Evolutionary conservation across 345 rosid genomes (phyloP).

Genomic region (Arabis alpina): DNA sequence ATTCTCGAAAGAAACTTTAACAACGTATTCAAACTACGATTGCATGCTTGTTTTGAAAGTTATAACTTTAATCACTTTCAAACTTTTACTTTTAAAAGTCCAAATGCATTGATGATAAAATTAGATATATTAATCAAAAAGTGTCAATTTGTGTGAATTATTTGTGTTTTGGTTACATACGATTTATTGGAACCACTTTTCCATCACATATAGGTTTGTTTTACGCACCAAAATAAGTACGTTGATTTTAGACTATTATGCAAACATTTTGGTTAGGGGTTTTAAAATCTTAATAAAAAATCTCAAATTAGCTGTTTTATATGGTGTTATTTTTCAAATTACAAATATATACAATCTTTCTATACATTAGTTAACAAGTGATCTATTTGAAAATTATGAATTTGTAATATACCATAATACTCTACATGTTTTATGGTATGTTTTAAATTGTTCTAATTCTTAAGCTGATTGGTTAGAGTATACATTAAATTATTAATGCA

Average conservation of each 20-base stretch:
- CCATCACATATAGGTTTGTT: neutral
- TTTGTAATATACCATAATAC: no score
- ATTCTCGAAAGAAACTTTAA: neutral
- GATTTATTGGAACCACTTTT: neutral
- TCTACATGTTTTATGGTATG: no score
- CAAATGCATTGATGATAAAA: conserved; percentile 4
- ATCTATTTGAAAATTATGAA: no score
- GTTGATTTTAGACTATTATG: neutral
- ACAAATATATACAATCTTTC: no score
- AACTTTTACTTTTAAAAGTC: neutral
- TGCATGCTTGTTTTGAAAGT: neutral
- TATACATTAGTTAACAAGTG: no score
- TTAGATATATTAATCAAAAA: neutral
- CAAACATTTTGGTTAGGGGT: neutral
- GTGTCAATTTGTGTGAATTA: neutral
- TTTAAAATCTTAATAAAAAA: neutral
- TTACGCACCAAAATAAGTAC: neutral
- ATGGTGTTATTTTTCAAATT: neutral
- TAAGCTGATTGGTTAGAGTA: no score
- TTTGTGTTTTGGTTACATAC: neutral
- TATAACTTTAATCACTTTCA: neutral
- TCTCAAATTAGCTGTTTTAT: neutral
- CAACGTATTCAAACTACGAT: conserved; percentile 1
- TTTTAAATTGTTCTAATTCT: no score
- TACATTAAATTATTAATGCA: no score